Percentiles rank a stretch among this genome's conserved stretches.
Conservation (phyloP, 352 stramenopile genomes). For the Globisporangium middletonii region DNA sequence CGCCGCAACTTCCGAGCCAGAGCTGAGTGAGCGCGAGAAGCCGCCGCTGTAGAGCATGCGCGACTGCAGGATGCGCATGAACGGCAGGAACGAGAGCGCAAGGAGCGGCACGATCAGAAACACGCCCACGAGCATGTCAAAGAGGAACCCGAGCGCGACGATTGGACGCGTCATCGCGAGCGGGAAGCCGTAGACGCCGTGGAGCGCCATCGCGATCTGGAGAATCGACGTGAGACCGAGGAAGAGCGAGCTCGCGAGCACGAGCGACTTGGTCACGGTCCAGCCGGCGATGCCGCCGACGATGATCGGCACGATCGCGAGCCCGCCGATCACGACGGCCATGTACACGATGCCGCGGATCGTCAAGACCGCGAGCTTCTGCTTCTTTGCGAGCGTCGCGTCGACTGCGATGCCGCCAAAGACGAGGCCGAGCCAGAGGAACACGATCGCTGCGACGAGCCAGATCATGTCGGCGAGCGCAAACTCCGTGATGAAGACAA, state of each 20-base stretch:
- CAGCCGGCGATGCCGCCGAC: constrained; percentile 50
- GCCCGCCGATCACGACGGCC: constrained; percentile 51
- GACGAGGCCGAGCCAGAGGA: constrained; percentile 47
- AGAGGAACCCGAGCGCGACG: constrained; percentile 73
- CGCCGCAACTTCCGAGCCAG: constrained; percentile 74
- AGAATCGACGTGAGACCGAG: constrained; percentile 66
- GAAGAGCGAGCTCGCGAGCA: constrained; percentile 59
- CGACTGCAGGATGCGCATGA: constrained; percentile 84
- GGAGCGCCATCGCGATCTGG: constrained; percentile 64
- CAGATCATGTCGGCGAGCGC: constrained; percentile 32
- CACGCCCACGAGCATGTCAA: constrained; percentile 78
- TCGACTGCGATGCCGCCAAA: constrained; percentile 41
- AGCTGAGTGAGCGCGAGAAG: constrained; percentile 72
- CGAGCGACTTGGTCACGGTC: constrained; percentile 59
- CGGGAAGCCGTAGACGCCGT: constrained; percentile 54
- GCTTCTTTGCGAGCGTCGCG: constrained; percentile 41
- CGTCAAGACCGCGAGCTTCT: constrained; percentile 49
- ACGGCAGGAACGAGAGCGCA: constrained; percentile 68
- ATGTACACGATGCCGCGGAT: constrained; percentile 74
- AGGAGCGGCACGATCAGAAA: constrained; percentile 76
- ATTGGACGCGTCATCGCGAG: constrained; percentile 67
- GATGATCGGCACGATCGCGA: constrained; percentile 46
- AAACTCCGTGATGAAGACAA: constrained; percentile 75
- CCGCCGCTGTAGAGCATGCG: constrained; percentile 86
- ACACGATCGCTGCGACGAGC: constrained; percentile 42